These are phyloP conservation scores for Dioscorea alata DNA, from an alignment of 106 monocot genomes.

Conservation along the genomic window DNA sequence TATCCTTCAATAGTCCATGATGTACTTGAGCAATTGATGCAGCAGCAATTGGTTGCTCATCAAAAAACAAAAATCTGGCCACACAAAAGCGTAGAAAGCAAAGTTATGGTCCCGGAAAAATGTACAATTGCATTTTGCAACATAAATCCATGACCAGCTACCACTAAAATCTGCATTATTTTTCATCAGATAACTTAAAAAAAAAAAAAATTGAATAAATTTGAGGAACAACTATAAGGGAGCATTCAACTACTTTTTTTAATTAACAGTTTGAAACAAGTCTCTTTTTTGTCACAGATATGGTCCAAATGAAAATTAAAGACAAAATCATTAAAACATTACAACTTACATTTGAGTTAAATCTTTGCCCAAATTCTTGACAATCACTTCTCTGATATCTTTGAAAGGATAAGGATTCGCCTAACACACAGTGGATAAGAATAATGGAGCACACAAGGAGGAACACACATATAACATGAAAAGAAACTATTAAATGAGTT, in stretches of 20 bases:
- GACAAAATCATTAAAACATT: background rate
- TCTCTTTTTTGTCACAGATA: background rate
- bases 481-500: background rate
- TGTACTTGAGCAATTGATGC: slow-evolving; percentile 99
- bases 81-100: background rate
- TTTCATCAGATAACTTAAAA: background rate
- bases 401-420: slow-evolving; percentile 62
- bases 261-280: too few relatives aligned
- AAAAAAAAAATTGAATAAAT: too few relatives aligned
- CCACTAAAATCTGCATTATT: too few relatives aligned
- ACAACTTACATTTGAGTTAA: slow-evolving; percentile 60
- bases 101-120: background rate
- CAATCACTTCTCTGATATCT: slow-evolving; percentile 62
- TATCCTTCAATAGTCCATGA: slow-evolving; percentile 60
- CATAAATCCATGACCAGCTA: too few relatives aligned
- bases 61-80: slow-evolving; percentile 73
- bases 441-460: background rate
- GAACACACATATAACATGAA: background rate
- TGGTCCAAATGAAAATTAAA: background rate
- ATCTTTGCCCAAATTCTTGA: slow-evolving; percentile 63
- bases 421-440: slow-evolving; percentile 30
- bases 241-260: too few relatives aligned
- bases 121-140: too few relatives aligned
- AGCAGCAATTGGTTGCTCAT: slow-evolving; percentile 93
- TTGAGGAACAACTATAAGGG: too few relatives aligned